Evolutionary conservation across 2,329 filamentous ascomycete genomes (phyloP), one percentile per base, ranked within the genome.

Genomic region (Diplodia mutila): DNA sequence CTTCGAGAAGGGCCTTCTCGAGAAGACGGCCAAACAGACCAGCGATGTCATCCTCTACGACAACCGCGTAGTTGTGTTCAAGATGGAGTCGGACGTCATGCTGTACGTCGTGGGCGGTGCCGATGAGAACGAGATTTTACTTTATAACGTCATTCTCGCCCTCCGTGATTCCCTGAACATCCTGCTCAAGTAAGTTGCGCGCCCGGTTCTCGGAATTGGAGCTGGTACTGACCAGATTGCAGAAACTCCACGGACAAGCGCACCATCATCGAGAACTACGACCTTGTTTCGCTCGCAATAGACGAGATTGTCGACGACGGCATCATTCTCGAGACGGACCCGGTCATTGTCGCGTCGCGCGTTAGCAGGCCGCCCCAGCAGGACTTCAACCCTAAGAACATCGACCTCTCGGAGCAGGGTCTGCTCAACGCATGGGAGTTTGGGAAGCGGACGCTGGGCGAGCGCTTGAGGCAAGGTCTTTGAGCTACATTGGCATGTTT

Each of bases 231-330:
- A 61, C 59, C 25, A 37, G 49, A 51, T 14, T 32, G 52, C 72
- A 97, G 93, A 81, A 94, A 96, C 86, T 93, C 93, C 39, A 94
- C 96, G 61, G 95, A 99, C 84, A 97, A 97, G 86, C 90, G 95
- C 72, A 98, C 95, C 68, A 93, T 98, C 72, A 90, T 98, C 76
- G 95, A 99, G 82, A 98, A 98, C 86, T 99, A 98, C 85, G 95
- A 98, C 80, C 87, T 98, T 25, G 92, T 97, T 70, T 91, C 93
- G 16, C 88, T 99, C 65, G 92, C 94, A 53, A 92, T 99, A 71
- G 95, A 99, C 80, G 95, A 99, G 81, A 72, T 80, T 49, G 78
- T 80, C n/a, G 79, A 80, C 71, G 79, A 80, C 67, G 95, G 95
- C 69, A 96, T 98, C 77, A 94, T 99, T 74, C 88, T 99, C 69